These are phyloP conservation scores for Annulohypoxylon bovei DNA, from an alignment of 495 filamentous ascomycete genomes.

Conservation along the genomic window DNA sequence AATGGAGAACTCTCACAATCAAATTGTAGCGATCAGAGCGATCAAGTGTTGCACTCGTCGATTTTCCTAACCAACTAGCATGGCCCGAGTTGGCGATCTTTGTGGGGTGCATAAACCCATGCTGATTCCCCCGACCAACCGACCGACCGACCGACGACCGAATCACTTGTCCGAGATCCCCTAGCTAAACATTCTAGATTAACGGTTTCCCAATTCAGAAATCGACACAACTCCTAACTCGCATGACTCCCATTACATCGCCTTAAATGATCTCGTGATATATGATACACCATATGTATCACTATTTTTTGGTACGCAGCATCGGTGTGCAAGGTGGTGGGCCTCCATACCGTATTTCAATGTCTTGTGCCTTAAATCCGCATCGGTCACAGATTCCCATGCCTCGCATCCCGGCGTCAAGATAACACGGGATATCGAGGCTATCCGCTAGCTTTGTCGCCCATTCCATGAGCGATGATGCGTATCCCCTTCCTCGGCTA, in stretches of 20 bases:
- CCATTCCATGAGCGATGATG: slow-evolving; percentile 42
- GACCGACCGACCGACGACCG: not conserved
- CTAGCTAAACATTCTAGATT: not conserved
- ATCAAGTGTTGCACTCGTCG: slow-evolving; percentile 3
- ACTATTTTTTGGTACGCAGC: slow-evolving; percentile 33
- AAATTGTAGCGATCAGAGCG: not conserved
- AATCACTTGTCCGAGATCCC: not conserved
- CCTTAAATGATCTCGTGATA: not conserved
- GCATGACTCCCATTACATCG: not conserved
- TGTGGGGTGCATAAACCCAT: slow-evolving; percentile 36
- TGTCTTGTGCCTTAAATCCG: slow-evolving; percentile 41
- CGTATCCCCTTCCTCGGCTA: slow-evolving; percentile 39
- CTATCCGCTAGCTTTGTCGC: slow-evolving; percentile 37
- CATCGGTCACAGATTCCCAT: slow-evolving; percentile 44
- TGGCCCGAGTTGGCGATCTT: slow-evolving; percentile 24
- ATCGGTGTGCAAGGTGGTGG: slow-evolving; percentile 45
- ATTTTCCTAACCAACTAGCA: not conserved
- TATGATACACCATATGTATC: slow-evolving; percentile 3
- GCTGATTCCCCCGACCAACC: not conserved
- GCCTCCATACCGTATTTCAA: slow-evolving; percentile 38
- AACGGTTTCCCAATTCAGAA: slow-evolving; percentile 2
- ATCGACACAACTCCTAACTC: not conserved
- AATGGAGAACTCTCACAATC: not conserved
- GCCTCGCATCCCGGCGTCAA: slow-evolving; percentile 43
- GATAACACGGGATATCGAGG: slow-evolving; percentile 41